phyloP scores from a whole-genome alignment of 139 green algal genomes.

The Chlamydomonas incerta region DNA sequence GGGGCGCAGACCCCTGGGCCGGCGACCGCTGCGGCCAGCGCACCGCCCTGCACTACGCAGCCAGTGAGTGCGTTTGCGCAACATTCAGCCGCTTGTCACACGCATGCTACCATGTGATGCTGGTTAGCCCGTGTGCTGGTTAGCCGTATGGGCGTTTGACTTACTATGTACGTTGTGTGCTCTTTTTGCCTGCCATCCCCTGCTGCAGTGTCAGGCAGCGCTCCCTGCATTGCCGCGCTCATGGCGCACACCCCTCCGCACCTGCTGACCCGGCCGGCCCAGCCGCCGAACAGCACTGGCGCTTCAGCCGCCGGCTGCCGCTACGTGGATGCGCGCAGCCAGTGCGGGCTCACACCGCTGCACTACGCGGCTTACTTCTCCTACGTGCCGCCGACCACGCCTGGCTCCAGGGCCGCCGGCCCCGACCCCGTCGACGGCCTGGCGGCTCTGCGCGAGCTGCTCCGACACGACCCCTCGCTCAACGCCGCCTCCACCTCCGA shows the following conservation, averaged over 20 bases:
- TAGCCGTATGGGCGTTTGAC: too few relatives aligned
- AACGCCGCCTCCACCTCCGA: not conserved
- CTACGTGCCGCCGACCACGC: too few relatives aligned
- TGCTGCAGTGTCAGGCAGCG: not conserved
- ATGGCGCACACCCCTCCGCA: not conserved
- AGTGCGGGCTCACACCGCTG: not conserved
- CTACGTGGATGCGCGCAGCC: not conserved
- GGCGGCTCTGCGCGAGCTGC: not conserved
- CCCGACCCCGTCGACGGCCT: not conserved
- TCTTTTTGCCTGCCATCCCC: too few relatives aligned
- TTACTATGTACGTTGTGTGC: too few relatives aligned
- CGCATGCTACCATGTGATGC: too few relatives aligned
- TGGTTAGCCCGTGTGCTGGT: too few relatives aligned
- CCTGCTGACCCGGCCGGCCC: not conserved
- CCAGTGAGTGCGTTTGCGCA: not conserved
- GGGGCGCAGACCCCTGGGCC: constrained; percentile 63
- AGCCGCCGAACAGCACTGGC: too few relatives aligned
- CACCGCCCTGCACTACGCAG: constrained; percentile 57
- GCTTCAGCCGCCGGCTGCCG: too few relatives aligned
- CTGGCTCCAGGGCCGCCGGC: too few relatives aligned
- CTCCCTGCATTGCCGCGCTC: constrained; percentile 3
- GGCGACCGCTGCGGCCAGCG: constrained; percentile 52
- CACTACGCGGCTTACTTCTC: not conserved
- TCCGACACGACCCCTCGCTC: not conserved
- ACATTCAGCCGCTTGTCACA: too few relatives aligned